Base-by-base conservation (phyloP, 495 filamentous ascomycete species). In the Acidomyces sp. region DNA sequence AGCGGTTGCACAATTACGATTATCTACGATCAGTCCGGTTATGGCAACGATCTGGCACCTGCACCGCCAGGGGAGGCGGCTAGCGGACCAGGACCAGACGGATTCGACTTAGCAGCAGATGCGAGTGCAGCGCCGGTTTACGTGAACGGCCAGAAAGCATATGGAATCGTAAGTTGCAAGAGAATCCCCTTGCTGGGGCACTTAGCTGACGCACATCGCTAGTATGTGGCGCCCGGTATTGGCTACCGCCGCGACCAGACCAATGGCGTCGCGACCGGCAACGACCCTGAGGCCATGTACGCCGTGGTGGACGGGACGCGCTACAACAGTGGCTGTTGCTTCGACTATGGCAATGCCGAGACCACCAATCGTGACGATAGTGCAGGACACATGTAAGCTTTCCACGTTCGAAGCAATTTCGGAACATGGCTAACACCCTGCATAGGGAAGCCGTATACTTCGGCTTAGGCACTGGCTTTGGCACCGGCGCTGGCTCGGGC, bases 261-360 rank as follows among this genome's bases (percentile, higher is more conserved):
- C 39, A 63, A 35, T 19, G 69, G 67, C 39, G 66, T 53, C 11
- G 71, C 71, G 19, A 69, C 48, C 15, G 67, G 64, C 9, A 67
- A 75, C 28, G 63, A 34, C 20, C 17, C 71, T 0, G 64, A 75
- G 58, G 71, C 70, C 34, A 69, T 75, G 57, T 75, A 75, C 48
- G 69, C 67, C 0, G 67, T 75, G 23, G 58, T 75, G 15, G 71
- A 75, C 32, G 71, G 70, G 2, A 72, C 69, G 4, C 68, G 74
- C 44, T 75, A 70, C 58, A 75, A 75, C 39, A 59, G 42, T 22
- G 60, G 24, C 20, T 75, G 72, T 62, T 76, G 72, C 60, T 76
- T 71, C 46, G 72, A 76, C 56, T 76, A 76, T 36, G 72, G 71
- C 36, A 76, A 76, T 34, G 71, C 71, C 34, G 72, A 76, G 55